Evolutionary conservation across 768 basidiomycete genomes (phyloP), one percentile per base, ranked within the genome.

Genomic region (Amanita jacksonii): DNA sequence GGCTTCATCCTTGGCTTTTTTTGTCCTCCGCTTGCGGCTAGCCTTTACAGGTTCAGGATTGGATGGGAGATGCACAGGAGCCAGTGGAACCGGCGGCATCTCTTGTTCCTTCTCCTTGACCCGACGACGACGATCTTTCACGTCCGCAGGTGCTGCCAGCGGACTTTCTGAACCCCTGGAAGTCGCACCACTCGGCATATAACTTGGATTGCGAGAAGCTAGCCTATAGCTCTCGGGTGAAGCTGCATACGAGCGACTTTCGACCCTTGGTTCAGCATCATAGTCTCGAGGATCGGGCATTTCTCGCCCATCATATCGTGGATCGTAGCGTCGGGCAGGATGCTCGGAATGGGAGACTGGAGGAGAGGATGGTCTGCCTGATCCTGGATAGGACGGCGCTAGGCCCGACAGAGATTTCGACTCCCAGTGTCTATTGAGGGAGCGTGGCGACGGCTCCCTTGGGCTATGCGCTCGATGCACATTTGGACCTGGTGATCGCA

Each of bases 111-210:
- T 72, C 20, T 81, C 76, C 61, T 72, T 78, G 23, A 52, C 50
- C 28, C 36, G 25, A 5, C 61, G 58, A 28, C 72, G 67, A 35
- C 73, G 62, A 27, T 61, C 64, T 16, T 76, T 76, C 10, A 58
- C 54, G 30, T 55, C 47, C n/a, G 57, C 62, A 27, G 61, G 64
- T 3, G 58, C 55, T 32, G 64, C 65, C 50, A 65, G 72, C 3
- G 82, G 81, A 46, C 79, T 81, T 57, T 79, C 81, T 0, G 82
- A 82, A 38, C 67, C 62, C 22, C 76, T 75, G 19, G 44, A 45
- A 31, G 57, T 53, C 48, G 58, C 64, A 27, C 60, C 54, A 13
- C 54, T 54, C 23, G 57, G 53, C 9, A 64, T 40, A 16, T 52
- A 50, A 16, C 60, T 60, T 6, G 31, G 4, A 27, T 62, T 61